Conservation (phyloP, 2,329 filamentous ascomycete species). For the Pestalotiopsis sp. region DNA sequence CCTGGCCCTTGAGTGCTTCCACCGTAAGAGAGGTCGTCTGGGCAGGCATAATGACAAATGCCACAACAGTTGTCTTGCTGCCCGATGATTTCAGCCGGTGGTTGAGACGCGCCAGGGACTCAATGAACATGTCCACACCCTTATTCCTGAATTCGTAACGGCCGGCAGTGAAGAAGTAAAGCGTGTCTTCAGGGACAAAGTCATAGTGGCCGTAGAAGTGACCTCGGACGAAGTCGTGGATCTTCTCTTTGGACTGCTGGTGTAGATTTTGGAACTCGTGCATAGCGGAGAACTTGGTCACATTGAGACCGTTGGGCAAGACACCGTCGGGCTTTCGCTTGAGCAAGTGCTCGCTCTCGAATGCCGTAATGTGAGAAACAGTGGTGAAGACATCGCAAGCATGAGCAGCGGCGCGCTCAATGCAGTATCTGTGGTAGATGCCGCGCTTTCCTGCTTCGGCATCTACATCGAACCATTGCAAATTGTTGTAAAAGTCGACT, state of each 20-base stretch:
- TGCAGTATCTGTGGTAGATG: constrained; percentile 98
- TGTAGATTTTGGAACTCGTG: constrained; percentile 99
- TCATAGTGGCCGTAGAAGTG: constrained; percentile 99
- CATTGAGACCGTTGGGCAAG: constrained; percentile 92
- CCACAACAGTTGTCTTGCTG: constrained; percentile 91
- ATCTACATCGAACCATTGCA: constrained; percentile 95
- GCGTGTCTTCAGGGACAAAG: constrained; percentile 92
- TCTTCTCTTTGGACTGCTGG: constrained; percentile 95
- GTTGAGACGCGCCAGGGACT: constrained; percentile 91
- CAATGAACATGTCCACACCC: constrained; percentile 99
- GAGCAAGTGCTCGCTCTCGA: constrained; percentile 94
- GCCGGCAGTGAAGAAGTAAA: constrained; percentile 96
- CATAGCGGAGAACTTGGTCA: constrained; percentile 97
- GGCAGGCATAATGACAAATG: constrained; percentile 98
- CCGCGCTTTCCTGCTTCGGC: constrained; percentile 95
- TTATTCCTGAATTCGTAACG: constrained; percentile 99
- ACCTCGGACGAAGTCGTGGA: constrained; percentile 95
- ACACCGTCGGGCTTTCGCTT: constrained; percentile 98
- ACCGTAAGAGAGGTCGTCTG: constrained; percentile 94
- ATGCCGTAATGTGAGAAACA: constrained; percentile 97
- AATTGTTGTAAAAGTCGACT: constrained; percentile 98
- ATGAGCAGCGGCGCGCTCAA: constrained; percentile 91
- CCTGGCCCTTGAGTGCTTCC: constrained; percentile 93
- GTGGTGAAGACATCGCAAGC: constrained; percentile 96
- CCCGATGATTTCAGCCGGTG: constrained; percentile 83